Evolutionary conservation across 495 filamentous ascomycete genomes (phyloP), one percentile per base, ranked within the genome.

Genomic region (Daldinia loculata): DNA sequence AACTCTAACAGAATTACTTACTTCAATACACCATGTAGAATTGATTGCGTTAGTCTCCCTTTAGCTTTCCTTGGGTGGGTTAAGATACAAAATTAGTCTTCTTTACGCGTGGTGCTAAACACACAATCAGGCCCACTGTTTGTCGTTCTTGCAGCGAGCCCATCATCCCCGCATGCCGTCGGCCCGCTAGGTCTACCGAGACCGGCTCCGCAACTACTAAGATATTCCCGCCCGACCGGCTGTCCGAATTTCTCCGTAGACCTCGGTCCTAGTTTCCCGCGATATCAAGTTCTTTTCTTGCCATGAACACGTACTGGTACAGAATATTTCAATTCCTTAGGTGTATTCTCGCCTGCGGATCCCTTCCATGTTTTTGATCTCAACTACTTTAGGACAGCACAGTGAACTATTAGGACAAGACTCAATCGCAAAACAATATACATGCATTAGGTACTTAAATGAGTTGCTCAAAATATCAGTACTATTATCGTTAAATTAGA

Each of bases 151-250:
- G 48, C 11, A 43, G 67, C 67, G 38, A 65, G 5, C 17, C 14
- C 48, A 30, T 43, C 29, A 70, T 61, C 67, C 67, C 61, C 34
- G 56, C 60, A 64, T 26, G 27, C 48, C 19, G 7, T 41, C 60
- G 53, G 55, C n/a, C n/a, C n/a, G n/a, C 55, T 45, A 43, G 29
- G 50, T 64, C 29, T 70, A 55, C 61, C 56, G 67, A 70, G 48
- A 62, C 67, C 67, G 56, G 63, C 41, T 64, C 61, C 61, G 56
- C 14, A 11, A 38, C 27, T 22, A 22, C 29, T 56, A 2, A 12
- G 8, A 0, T 36, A 12, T 6, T 60, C 24, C 27, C 24, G 48
- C 39, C 61, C 17, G 29, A 14, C 34, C 43, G 19, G 19, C 17
- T 24, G 24, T 34, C 67, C 60, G 60, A 63, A 62, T 34, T 51